A percentile compares a stretch with the other conserved stretches of the same genome.
These are phyloP conservation scores for Saccharomyces hybrid DNA, from an alignment of 1,139 yeast species.

Conservation along the genomic window DNA sequence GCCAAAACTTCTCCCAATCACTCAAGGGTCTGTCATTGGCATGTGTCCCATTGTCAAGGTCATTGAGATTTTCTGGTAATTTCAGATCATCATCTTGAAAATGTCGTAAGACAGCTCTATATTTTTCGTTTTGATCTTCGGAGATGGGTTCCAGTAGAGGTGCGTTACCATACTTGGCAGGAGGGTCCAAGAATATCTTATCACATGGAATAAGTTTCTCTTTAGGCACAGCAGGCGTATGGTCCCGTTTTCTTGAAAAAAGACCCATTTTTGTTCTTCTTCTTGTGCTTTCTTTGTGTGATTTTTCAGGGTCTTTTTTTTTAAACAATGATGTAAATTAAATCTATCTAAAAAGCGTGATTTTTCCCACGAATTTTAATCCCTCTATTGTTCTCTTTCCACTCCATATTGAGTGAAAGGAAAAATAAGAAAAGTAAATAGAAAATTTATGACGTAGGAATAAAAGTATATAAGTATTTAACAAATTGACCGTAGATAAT, in stretches of 20 bases:
- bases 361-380: neutral
- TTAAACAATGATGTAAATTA: neutral
- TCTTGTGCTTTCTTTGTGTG: neutral
- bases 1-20: constrained; percentile 73
- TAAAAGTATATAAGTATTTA: neutral
- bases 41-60: constrained; percentile 29
- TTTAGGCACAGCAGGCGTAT: constrained; percentile 8
- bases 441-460: neutral
- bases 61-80: constrained; percentile 33
- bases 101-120: constrained; percentile 47
- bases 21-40: constrained; percentile 34
- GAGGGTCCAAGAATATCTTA: constrained; percentile 19
- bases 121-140: constrained; percentile 48
- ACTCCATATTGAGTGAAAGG: neutral
- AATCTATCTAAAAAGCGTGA: neutral
- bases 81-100: constrained; percentile 41
- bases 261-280: constrained; percentile 21
- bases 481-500: neutral
- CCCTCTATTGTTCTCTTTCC: neutral
- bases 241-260: constrained; percentile 22
- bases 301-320: neutral
- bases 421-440: neutral
- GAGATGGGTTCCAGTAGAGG: constrained; percentile 35
- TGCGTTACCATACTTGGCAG: constrained; percentile 17
- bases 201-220: constrained; percentile 22